A percentile compares a stretch with the other conserved stretches of the same genome.
Evolutionary conservation across 345 rosid species (phyloP).

Genomic region (Raphanus sativus): DNA sequence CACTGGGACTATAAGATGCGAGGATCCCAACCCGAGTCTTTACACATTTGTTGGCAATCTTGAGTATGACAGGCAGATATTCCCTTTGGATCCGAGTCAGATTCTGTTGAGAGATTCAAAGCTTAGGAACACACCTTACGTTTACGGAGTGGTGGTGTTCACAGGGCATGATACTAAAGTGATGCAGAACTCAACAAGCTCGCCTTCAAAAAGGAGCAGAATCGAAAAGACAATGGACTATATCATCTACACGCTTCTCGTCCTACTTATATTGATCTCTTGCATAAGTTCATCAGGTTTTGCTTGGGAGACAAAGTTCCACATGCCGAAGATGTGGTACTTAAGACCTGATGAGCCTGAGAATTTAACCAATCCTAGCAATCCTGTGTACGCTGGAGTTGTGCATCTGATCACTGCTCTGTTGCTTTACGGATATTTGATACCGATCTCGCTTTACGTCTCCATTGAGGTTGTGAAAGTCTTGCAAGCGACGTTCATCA

Average conservation of each 20-base stretch:
- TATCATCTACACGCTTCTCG: conserved; percentile 78
- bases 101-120: conserved; percentile 97
- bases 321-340: conserved; percentile 88
- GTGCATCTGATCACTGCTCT: conserved; percentile 92
- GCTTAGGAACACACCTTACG: conserved; percentile 79
- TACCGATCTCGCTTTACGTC: conserved; percentile 94
- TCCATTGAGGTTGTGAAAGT: conserved; percentile 97
- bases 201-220: conserved; percentile 87
- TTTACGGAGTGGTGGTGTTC: conserved; percentile 82
- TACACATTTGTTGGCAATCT: conserved; percentile 87
- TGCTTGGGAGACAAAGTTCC: conserved; percentile 69
- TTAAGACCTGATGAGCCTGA: conserved; percentile 54
- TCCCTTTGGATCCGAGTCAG: conserved; percentile 83
- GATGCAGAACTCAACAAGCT: conserved; percentile 85
- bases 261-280: conserved; percentile 66
- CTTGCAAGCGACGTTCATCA: conserved; percentile 88
- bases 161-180: conserved; percentile 96
- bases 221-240: conserved; percentile 88
- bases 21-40: conserved; percentile 91
- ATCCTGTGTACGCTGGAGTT: conserved; percentile 63
- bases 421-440: conserved; percentile 89
- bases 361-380: conserved; percentile 57
- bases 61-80: conserved; percentile 68
- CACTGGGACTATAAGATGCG: conserved; percentile 66
- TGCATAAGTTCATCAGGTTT: conserved; percentile 81